These are phyloP conservation scores for Colletotrichum plurivorum DNA, from an alignment of 2,329 filamentous ascomycete species.

Conservation along the genomic window DNA sequence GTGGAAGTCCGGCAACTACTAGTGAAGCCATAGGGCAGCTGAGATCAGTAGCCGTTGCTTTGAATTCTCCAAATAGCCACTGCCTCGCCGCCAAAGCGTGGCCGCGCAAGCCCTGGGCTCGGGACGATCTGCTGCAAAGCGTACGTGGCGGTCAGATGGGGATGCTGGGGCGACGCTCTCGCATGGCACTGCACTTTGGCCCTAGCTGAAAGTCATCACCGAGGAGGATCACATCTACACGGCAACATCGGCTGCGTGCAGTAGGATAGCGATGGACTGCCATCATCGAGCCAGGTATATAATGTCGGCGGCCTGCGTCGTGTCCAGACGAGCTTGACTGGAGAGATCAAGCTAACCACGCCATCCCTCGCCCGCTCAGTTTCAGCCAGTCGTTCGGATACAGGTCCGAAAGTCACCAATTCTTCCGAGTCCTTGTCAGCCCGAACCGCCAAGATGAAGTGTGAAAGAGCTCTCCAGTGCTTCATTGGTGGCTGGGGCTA, in stretches of 20 bases:
- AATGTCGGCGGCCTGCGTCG: neutral
- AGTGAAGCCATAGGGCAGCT: neutral
- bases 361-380: neutral
- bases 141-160: neutral
- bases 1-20: neutral
- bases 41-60: neutral
- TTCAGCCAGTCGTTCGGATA: neutral
- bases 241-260: neutral
- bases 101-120: neutral
- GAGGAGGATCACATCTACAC: neutral
- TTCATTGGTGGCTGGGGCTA: constrained; percentile 23
- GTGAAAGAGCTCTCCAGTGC: constrained; percentile 17
- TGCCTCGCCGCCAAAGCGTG: neutral
- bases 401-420: neutral
- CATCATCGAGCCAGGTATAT: neutral
- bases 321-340: neutral
- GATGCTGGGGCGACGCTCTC: neutral
- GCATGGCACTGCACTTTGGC: neutral
- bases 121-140: neutral
- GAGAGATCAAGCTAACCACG: neutral
- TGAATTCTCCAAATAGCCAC: neutral
- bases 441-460: constrained; percentile 16
- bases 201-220: neutral
- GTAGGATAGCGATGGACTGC: neutral
- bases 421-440: neutral